Evolutionary conservation across 257 asterid genomes (phyloP).

Genomic region (Plectranthus barbatus): DNA sequence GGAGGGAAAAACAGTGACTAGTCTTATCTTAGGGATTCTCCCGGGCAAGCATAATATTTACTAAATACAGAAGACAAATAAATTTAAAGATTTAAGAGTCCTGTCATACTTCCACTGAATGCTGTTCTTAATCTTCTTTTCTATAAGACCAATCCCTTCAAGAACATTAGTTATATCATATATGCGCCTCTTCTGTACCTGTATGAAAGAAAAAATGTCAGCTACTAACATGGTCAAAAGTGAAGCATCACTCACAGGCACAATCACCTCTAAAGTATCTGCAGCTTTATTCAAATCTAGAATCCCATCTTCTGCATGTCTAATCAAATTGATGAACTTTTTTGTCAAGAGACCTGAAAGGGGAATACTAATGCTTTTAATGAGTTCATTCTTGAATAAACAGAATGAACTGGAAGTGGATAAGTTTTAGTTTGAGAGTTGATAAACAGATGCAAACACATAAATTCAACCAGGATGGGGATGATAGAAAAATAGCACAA

Average conservation of each 20-base stretch:
- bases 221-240: conserved; percentile 16
- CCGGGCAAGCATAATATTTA: conserved; percentile 6
- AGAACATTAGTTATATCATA: conserved; percentile 96
- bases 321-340: conserved; percentile 82
- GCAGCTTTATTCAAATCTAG: conserved; percentile 97
- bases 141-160: conserved; percentile 96
- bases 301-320: conserved; percentile 91
- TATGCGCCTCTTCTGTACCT: conserved; percentile 98
- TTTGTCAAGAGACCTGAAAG: conserved; percentile 81
- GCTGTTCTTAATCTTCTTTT: conserved; percentile 91
- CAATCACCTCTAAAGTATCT: conserved; percentile 73
- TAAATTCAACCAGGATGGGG: neutral
- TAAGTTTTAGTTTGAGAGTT: neutral
- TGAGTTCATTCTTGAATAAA: neutral
- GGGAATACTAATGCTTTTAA: neutral
- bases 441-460: neutral
- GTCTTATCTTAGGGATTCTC: conserved; percentile 14
- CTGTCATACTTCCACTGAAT: conserved; percentile 93
- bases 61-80: neutral
- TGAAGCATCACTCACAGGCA: conserved; percentile 11
- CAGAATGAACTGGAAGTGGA: neutral
- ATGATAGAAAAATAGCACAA: neutral
- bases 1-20: conserved; percentile 14
- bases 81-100: neutral
- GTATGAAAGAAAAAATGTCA: conserved; percentile 25